phyloP scores from a whole-genome alignment of 2,329 filamentous ascomycete genomes.

The Scopulariopsis brevicaulis region DNA sequence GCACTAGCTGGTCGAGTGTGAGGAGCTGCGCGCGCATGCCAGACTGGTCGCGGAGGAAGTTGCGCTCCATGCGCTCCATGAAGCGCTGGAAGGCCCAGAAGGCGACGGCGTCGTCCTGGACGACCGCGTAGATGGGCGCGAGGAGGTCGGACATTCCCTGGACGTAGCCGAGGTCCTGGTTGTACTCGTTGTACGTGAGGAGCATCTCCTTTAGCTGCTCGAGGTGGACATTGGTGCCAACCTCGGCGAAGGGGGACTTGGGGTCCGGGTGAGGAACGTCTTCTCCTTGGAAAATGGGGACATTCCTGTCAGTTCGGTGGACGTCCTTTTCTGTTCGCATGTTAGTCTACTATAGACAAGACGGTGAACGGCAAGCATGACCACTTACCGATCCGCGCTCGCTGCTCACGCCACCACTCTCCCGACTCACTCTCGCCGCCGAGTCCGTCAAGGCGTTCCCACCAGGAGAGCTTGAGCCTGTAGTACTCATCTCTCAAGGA shows the following conservation, averaged over 20 bases:
- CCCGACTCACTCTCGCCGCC: constrained; percentile 69
- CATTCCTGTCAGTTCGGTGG: constrained; percentile 87
- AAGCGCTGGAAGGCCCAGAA: constrained; percentile 96
- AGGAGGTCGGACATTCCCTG: constrained; percentile 98
- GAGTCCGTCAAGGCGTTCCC: constrained; percentile 82
- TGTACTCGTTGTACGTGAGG: constrained; percentile 96
- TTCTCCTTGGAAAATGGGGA: constrained; percentile 92
- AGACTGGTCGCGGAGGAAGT: constrained; percentile 89
- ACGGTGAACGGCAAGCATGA: not conserved
- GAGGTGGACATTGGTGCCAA: constrained; percentile 91
- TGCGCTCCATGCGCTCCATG: constrained; percentile 97
- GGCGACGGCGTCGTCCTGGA: constrained; percentile 92
- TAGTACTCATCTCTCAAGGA: constrained; percentile 89
- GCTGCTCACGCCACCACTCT: constrained; percentile 96
- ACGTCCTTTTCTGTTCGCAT: constrained; percentile 79
- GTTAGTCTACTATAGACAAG: constrained; percentile 8
- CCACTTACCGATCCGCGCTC: constrained; percentile 74
- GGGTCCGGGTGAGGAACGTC: constrained; percentile 95
- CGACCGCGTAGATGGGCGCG: constrained; percentile 89
- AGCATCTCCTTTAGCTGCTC: constrained; percentile 99
- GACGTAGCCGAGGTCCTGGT: constrained; percentile 89
- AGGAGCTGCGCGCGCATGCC: constrained; percentile 90
- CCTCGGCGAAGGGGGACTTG: constrained; percentile 84
- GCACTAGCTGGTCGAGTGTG: constrained; percentile 86
- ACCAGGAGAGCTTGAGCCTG: constrained; percentile 88